These are phyloP conservation scores for Yamadazyma sp. DNA, from an alignment of 805 yeast species.

Conservation along the genomic window DNA sequence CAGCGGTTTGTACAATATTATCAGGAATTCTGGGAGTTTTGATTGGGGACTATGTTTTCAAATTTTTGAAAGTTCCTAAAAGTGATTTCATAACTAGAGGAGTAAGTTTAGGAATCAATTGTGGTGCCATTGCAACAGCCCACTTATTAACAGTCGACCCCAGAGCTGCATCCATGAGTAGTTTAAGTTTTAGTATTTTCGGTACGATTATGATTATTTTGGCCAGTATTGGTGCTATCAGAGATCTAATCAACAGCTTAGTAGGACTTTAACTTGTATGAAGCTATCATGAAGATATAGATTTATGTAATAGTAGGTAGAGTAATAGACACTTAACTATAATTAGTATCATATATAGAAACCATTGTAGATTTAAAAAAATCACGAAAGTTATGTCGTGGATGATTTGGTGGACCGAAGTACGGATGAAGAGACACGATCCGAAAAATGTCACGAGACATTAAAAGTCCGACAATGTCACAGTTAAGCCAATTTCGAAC, in stretches of 20 bases:
- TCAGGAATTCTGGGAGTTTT: constrained; percentile 76
- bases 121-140: constrained; percentile 84
- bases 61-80: constrained; percentile 50
- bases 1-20: constrained; percentile 76
- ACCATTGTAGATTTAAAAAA: too few relatives aligned
- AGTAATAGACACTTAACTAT: too few relatives aligned
- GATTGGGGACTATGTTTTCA: constrained; percentile 52
- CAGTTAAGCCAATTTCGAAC: too few relatives aligned
- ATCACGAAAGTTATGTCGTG: too few relatives aligned
- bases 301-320: too few relatives aligned
- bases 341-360: too few relatives aligned
- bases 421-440: too few relatives aligned
- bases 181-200: constrained; percentile 65
- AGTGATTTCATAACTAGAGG: constrained; percentile 76
- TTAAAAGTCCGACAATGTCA: too few relatives aligned
- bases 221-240: constrained; percentile 50
- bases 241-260: constrained; percentile 17
- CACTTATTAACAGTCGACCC: constrained; percentile 67
- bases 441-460: too few relatives aligned
- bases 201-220: constrained; percentile 73
- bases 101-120: constrained; percentile 69
- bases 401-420: too few relatives aligned
- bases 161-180: constrained; percentile 76
- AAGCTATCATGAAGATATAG: too few relatives aligned
- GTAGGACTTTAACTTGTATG: constrained; percentile 10